These are phyloP conservation scores for Nakazawaea ishiwadae DNA, from an alignment of 805 yeast species.

Conservation along the genomic window DNA sequence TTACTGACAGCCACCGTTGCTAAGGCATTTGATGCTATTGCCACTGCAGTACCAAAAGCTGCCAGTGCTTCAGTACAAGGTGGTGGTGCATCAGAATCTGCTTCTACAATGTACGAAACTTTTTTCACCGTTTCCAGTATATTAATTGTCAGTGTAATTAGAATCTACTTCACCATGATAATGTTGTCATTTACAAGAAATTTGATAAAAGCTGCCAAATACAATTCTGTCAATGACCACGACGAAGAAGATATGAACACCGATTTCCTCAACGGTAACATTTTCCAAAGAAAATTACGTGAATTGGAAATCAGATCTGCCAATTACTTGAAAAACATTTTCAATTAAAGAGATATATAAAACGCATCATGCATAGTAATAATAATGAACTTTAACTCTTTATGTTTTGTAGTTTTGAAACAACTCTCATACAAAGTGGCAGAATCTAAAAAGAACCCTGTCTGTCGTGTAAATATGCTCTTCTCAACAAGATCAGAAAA, in stretches of 20 bases:
- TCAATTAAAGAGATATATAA: too few relatives aligned
- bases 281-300: conserved; percentile 11
- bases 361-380: too few relatives aligned
- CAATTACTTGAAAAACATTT: conserved; percentile 1
- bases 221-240: conserved; percentile 7
- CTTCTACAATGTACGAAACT: conserved; percentile 54
- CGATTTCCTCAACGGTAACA: conserved; percentile 2
- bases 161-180: conserved; percentile 59
- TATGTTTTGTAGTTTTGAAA: not conserved
- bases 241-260: conserved; percentile 5
- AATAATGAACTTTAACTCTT: too few relatives aligned
- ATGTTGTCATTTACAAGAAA: conserved; percentile 56
- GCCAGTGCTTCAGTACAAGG: too few relatives aligned
- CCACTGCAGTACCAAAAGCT: too few relatives aligned
- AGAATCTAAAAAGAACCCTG: not conserved
- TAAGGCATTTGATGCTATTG: conserved; percentile 14
- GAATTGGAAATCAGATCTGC: conserved; percentile 6
- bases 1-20: conserved; percentile 11
- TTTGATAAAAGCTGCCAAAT: conserved; percentile 44
- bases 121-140: conserved; percentile 52
- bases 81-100: conserved; percentile 47
- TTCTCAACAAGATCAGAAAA: not conserved
- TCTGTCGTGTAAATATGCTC: not conserved
- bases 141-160: conserved; percentile 37
- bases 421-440: not conserved